phyloP scores from a whole-genome alignment of 108 stramenopile species.

The Pseudonitzschia multiseries region DNA sequence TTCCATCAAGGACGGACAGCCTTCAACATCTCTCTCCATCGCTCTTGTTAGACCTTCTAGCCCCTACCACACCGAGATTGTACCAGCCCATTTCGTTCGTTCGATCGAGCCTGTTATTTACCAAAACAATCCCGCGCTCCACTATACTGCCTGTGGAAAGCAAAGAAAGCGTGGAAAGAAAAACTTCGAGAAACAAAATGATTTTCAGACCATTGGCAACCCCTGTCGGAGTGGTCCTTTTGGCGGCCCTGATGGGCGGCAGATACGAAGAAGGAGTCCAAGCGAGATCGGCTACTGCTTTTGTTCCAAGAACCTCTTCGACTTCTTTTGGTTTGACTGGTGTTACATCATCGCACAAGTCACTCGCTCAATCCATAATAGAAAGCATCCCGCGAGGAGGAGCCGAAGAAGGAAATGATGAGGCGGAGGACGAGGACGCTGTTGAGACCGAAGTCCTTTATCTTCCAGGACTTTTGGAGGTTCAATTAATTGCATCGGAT shows the following conservation, averaged over 20 bases:
- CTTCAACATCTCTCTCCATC: neutral
- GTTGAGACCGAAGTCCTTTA: conserved; percentile 49
- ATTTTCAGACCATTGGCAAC: conserved; percentile 10
- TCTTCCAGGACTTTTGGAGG: conserved; percentile 79
- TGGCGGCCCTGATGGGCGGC: conserved; percentile 9
- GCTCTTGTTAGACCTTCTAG: neutral
- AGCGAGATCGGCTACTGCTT: conserved; percentile 11
- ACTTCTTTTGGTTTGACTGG: neutral
- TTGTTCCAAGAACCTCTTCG: neutral
- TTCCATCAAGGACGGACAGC: neutral
- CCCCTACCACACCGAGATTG: too few relatives aligned
- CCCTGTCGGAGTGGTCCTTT: conserved; percentile 9
- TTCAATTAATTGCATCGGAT: conserved; percentile 45
- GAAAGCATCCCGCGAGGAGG: conserved; percentile 6
- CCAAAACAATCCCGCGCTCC: too few relatives aligned
- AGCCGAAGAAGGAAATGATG: conserved; percentile 12
- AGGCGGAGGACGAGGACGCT: conserved; percentile 27
- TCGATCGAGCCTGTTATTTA: neutral
- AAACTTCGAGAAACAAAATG: neutral
- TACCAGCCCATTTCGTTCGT: neutral
- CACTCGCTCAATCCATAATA: conserved; percentile 6
- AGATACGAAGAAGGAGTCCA: conserved; percentile 10
- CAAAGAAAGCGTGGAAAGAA: neutral
- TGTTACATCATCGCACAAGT: neutral
- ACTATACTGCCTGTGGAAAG: too few relatives aligned